Evolutionary conservation across 345 rosid species (phyloP).

Genomic region (Populus simonii): DNA sequence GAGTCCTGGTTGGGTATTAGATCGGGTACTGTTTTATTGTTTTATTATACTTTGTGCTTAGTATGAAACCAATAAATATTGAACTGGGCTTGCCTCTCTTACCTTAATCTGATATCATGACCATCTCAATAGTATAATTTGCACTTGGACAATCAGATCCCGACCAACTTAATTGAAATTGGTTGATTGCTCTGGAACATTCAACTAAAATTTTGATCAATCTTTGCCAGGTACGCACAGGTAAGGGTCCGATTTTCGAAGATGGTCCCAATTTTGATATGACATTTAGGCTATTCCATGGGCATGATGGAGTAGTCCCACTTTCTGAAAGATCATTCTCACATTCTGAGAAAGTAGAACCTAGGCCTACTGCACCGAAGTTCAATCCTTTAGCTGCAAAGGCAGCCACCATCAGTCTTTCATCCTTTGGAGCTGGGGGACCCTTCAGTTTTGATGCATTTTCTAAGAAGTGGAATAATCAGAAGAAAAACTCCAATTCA

Average conservation of each 20-base stretch:
- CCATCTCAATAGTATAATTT: background rate
- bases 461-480: conserved; percentile 56
- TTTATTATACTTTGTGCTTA: background rate
- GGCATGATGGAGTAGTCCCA: conserved; percentile 91
- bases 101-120: background rate
- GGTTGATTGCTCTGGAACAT: background rate
- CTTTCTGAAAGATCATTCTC: conserved; percentile 52
- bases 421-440: conserved; percentile 85
- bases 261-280: conserved; percentile 95
- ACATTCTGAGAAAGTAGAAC: conserved; percentile 34
- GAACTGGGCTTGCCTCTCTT: background rate
- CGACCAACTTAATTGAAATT: background rate
- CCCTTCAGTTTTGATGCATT: conserved; percentile 82
- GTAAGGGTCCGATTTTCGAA: conserved; percentile 91
- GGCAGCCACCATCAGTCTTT: conserved; percentile 93
- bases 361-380: conserved; percentile 34
- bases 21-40: background rate
- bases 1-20: background rate
- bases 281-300: conserved; percentile 93
- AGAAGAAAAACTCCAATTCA: conserved; percentile 51
- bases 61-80: background rate
- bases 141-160: too few relatives aligned
- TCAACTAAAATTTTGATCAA: background rate
- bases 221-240: conserved; percentile 45
- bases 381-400: conserved; percentile 93